Base-by-base conservation (phyloP, 352 stramenopile species). In the Phytophthora lateralis region DNA sequence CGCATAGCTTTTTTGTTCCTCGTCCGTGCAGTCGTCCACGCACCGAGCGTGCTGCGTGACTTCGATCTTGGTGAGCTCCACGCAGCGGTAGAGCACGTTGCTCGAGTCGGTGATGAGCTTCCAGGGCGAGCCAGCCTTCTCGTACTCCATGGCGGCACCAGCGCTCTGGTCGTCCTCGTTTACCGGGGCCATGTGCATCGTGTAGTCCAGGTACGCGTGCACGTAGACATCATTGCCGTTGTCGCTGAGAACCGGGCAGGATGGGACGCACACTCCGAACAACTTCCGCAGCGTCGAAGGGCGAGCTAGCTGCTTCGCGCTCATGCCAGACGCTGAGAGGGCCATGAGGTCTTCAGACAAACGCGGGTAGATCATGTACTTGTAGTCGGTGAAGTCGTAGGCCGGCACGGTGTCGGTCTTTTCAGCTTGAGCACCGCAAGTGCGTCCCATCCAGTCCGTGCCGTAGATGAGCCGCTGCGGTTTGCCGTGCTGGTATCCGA, bases 381-480 rank as follows among this genome's bases (percentile, higher is more conserved):
- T 71, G 66, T 90, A 91, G 29, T 73, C 49, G 10, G 74, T 85
- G 21, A 93, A 57, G 60, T 93, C 80, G 60, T 93, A 93, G 17
- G 75, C 73, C 2, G 73, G 71, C 0, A 89, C 62, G 18, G 39
- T 56, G 41, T 70, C 75, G 11, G 68, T 86, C 26, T 78, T 73
- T 15, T 66, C 73, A 4, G 69, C 68, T 45, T 82, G 60, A 18
- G 80, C 67, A 20, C 84, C 84, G n/a, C 84, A 93, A 0, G 80
- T 89, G 0, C 80, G 69, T 0, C 84, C 84, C 63, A 81, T 85
- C 76, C 78, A 93, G 58, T 93, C 84, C 0, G 75, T 82, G 42
- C 84, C 84, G 55, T 93, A 91, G 24, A 90, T 71, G 46, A 93
- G 59, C 18, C 84, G 82, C 72, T 91, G 83, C 11, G 84, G 84